Evolutionary conservation across 306 rosid species (phyloP).

Genomic region (Argentina anserina): DNA sequence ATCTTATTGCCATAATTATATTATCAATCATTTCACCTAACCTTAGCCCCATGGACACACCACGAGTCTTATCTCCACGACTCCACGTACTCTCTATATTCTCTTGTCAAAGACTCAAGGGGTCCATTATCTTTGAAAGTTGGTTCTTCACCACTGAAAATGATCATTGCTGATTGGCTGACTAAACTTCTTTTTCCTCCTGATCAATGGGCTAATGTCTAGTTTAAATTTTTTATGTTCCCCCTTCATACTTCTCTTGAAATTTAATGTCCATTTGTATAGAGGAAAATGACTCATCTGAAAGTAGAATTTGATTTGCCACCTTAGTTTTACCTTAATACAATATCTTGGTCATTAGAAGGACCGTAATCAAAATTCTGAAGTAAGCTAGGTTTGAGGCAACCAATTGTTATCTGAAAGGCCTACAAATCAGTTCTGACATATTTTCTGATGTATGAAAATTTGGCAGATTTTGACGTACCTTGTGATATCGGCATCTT

Average conservation of each 20-base stretch:
- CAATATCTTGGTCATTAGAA: not conserved
- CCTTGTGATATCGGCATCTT: constrained; percentile 79
- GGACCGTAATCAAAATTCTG: not conserved
- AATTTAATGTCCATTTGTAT: not conserved
- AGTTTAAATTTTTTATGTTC: not conserved
- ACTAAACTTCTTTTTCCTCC: not conserved
- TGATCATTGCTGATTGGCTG: not conserved
- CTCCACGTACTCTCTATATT: not conserved
- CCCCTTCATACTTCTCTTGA: not conserved
- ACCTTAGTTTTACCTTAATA: not conserved
- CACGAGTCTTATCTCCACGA: not conserved
- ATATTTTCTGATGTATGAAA: not conserved
- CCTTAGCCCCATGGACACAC: not conserved
- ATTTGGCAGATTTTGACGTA: constrained; percentile 60
- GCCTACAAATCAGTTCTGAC: not conserved
- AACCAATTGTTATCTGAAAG: not conserved
- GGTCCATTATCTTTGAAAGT: not conserved
- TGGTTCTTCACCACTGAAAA: not conserved
- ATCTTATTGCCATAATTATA: not conserved
- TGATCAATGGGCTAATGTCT: not conserved
- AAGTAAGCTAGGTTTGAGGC: not conserved
- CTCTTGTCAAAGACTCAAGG: not conserved
- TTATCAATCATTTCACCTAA: constrained; percentile 24
- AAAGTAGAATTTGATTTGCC: not conserved
- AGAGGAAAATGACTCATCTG: not conserved